Conservation (phyloP, 441 rosid genomes). For the Cnidoscolus chayamansa region DNA sequence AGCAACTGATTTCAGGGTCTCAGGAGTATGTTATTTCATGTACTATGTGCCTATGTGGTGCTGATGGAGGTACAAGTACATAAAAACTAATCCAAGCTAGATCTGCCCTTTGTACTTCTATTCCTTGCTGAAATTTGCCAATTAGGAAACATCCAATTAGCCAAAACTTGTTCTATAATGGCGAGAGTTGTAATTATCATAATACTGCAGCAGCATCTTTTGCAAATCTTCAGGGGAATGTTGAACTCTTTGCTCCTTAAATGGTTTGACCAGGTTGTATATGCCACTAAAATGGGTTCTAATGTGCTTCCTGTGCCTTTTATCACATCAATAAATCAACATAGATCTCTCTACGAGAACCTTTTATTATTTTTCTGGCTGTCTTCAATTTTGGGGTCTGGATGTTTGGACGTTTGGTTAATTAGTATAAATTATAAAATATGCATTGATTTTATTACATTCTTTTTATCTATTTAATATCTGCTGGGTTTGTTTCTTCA, state of each 20-base stretch:
- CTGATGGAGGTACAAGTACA: background rate
- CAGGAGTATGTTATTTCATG: background rate
- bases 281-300: background rate
- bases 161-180: background rate
- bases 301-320: constrained; percentile 13
- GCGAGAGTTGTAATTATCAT: background rate
- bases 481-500: constrained; percentile 38
- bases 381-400: constrained; percentile 7
- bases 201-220: background rate
- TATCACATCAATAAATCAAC: background rate
- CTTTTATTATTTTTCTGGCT: background rate
- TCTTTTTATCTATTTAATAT: constrained; percentile 5
- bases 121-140: background rate
- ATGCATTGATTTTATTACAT: constrained; percentile 1
- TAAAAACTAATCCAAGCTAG: background rate
- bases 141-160: background rate
- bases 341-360: background rate
- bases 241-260: background rate
- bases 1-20: background rate
- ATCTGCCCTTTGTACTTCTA: background rate
- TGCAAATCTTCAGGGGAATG: background rate
- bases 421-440: background rate
- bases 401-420: constrained; percentile 4
- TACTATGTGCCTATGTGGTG: background rate
- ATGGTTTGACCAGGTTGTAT: constrained; percentile 5